Conservation (phyloP, 2,329 filamentous ascomycete species). For the Claviceps citrina region DNA sequence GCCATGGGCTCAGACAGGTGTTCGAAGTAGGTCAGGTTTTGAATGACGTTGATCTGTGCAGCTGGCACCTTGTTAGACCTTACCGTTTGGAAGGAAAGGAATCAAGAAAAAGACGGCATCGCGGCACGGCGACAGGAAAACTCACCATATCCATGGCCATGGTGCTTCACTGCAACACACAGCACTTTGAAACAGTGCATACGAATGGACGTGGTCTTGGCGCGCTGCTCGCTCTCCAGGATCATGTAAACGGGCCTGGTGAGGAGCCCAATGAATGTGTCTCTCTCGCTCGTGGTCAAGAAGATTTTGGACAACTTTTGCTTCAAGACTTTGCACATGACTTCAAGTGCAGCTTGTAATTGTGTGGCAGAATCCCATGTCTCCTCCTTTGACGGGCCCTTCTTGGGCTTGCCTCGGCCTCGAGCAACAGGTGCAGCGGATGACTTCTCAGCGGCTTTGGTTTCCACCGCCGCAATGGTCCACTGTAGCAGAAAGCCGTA, state of each 20-base stretch:
- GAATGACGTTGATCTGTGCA: conserved; percentile 93
- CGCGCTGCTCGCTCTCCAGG: conserved; percentile 81
- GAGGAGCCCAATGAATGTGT: conserved; percentile 84
- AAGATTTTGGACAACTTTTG: conserved; percentile 88
- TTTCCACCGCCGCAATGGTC: conserved; percentile 88
- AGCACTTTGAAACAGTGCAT: conserved; percentile 97
- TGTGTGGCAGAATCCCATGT: conserved; percentile 82
- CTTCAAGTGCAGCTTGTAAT: conserved; percentile 74
- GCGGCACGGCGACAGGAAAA: no score
- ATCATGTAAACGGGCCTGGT: conserved; percentile 88
- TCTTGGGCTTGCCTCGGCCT: conserved; percentile 62
- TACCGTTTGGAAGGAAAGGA: no score
- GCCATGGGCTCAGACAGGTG: conserved; percentile 99
- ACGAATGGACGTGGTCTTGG: conserved; percentile 74
- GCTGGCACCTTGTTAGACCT: conserved; percentile 39
- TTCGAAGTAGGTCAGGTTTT: conserved; percentile 95
- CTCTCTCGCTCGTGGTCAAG: conserved; percentile 85
- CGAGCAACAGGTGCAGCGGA: conserved; percentile 50
- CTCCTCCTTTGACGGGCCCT: conserved; percentile 62
- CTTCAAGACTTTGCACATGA: conserved; percentile 91
- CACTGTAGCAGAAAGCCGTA: conserved; percentile 91
- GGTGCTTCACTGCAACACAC: conserved; percentile 92
- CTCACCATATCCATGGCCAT: conserved; percentile 87
- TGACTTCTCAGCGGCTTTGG: conserved; percentile 82
- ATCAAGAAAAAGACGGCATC: no score